A percentile compares a stretch with the other conserved stretches of the same genome.
These are phyloP conservation scores for Trichoderma erinaceum DNA, from an alignment of 495 filamentous ascomycete species.

Conservation along the genomic window DNA sequence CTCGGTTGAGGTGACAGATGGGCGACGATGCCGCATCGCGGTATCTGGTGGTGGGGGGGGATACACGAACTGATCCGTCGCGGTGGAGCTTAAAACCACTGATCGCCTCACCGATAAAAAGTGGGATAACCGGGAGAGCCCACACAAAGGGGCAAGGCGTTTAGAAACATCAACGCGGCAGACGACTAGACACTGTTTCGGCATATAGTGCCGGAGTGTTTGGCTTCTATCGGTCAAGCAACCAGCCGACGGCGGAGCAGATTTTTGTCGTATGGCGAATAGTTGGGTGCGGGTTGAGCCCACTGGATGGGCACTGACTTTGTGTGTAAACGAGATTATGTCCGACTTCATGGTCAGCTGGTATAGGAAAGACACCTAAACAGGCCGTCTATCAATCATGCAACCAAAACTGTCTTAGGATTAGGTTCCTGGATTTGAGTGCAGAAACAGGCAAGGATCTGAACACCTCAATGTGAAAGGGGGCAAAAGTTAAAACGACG, in stretches of 20 bases:
- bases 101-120: slow-evolving; percentile 13
- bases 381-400: slow-evolving; percentile 1
- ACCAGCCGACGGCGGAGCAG: not conserved
- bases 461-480: not conserved
- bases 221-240: not conserved
- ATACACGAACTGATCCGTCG: slow-evolving; percentile 6
- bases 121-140: not conserved
- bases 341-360: not conserved
- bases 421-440: slow-evolving; percentile 3
- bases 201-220: not conserved
- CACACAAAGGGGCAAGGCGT: not conserved
- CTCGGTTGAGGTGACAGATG: slow-evolving; percentile 6
- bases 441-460: not conserved
- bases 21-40: slow-evolving; percentile 4
- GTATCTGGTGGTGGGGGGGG: not conserved
- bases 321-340: not conserved
- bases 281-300: not conserved
- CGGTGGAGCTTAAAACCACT: not conserved
- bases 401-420: not conserved
- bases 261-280: not conserved
- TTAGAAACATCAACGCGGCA: not conserved
- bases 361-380: not conserved
- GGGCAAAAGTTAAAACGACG: not conserved
- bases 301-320: not conserved
- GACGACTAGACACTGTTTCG: not conserved